Base-by-base conservation (phyloP, 1,284 basidiomycete species). In the Ustilago sp. region DNA sequence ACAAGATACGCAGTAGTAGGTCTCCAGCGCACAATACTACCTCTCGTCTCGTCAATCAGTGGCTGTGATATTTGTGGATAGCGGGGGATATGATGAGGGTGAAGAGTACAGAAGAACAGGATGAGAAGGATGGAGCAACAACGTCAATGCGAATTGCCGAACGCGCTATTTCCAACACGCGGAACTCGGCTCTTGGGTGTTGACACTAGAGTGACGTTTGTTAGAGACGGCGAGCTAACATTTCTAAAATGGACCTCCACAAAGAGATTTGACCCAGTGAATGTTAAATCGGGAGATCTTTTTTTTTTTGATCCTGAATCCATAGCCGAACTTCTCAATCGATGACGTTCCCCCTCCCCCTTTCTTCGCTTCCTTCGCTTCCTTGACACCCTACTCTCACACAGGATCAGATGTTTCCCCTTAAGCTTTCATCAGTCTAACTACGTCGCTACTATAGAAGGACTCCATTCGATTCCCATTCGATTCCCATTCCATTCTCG, bases 171-270 rank as follows among this genome's bases (percentile, higher is more conserved):
- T 15, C 11, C 38, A 36, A 43, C 48, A 36, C 59, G 48, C 59
- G 59, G 59, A 53, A 60, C 50, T 60, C 59, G 59, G 59, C 28
- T n/a, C 23, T 60, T 23, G 41, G n/a, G 19, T 39, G 17, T 38
- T 13, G 12, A 12, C 36, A 36, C 12, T 2, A 38, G 12, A 28
- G n/a, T n/a, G 7, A 34, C 13, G 15, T n/a, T 2, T 53, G 51
- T 53, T 13, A 34, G 34, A 53, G 4, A 4, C 4, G 1, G 9
- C 35, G 34, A 8, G 35, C 31, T 50, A 50, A 50, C 48, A 50
- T 19, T 3, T 3, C 15, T 50, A 7, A 19, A 7, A 2, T 13
- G 3, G 3, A 5, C 48, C 51, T 53, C 51, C 51, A 53, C 51
- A 35, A 32, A 15, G 9, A 13, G 2, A n/a, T 12, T 4, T 7